phyloP scores from a whole-genome alignment of 2,329 filamentous ascomycete species.

The Lecanicillium sp. region DNA sequence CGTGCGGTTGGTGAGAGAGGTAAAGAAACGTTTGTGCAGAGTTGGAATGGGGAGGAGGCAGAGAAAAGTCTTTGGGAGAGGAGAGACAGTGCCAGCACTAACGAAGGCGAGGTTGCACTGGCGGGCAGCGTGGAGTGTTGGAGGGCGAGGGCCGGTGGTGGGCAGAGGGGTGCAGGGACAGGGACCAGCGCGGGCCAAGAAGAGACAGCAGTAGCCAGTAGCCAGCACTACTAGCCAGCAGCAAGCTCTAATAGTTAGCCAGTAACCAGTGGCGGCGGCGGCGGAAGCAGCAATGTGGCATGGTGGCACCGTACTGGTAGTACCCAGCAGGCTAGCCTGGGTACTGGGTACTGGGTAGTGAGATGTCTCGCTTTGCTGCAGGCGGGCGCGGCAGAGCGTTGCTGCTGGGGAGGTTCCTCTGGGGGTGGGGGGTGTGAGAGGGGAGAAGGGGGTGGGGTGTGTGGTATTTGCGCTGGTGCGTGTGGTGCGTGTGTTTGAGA shows the following conservation, averaged over 20 bases:
- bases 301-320: slow-evolving; percentile 7
- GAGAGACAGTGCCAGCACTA: slow-evolving; percentile 7
- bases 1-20: slow-evolving; percentile 5
- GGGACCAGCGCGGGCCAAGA: not conserved
- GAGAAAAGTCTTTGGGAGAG: slow-evolving; percentile 6
- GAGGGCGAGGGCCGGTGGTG: too few relatives aligned
- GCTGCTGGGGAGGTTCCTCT: not conserved
- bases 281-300: slow-evolving; percentile 3
- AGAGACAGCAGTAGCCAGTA: too few relatives aligned
- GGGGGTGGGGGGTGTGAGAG: too few relatives aligned
- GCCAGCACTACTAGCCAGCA: too few relatives aligned
- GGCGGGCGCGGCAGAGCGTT: slow-evolving; percentile 4
- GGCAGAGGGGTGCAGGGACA: slow-evolving; percentile 2
- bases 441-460: slow-evolving; percentile 5
- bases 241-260: too few relatives aligned
- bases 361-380: slow-evolving; percentile 11
- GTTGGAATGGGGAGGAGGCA: slow-evolving; percentile 9
- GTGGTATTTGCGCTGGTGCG: too few relatives aligned
- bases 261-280: too few relatives aligned
- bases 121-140: too few relatives aligned
- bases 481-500: slow-evolving; percentile 6
- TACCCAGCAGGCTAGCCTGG: slow-evolving; percentile 1
- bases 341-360: too few relatives aligned
- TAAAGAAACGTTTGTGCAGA: not conserved
- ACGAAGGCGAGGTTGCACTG: slow-evolving; percentile 7